These are phyloP conservation scores for Zarea fungicola DNA, from an alignment of 2,329 filamentous ascomycete species.

Conservation along the genomic window DNA sequence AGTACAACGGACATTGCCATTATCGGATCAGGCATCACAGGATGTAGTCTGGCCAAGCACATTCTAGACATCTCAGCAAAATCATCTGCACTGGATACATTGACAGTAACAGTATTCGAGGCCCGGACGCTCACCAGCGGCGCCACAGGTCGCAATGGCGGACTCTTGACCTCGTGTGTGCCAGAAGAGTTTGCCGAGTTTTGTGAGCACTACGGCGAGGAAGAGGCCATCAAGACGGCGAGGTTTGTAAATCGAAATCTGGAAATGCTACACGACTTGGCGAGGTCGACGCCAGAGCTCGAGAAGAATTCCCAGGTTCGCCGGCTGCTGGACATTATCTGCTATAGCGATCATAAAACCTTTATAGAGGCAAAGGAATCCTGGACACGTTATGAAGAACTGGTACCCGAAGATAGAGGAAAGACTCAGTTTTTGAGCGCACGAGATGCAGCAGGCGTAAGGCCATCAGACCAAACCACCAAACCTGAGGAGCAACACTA, in stretches of 20 bases:
- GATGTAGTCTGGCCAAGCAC: slow-evolving; percentile 22
- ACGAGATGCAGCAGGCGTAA: slow-evolving; percentile 17
- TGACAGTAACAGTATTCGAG: slow-evolving; percentile 22
- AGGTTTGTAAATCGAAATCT: slow-evolving; percentile 37
- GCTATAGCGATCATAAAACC: slow-evolving; percentile 16
- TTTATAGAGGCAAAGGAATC: slow-evolving; percentile 17
- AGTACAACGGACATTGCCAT: slow-evolving; percentile 20
- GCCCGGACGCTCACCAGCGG: slow-evolving; percentile 25
- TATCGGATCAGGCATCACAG: slow-evolving; percentile 28
- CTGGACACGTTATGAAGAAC: slow-evolving; percentile 11
- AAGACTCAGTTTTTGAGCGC: slow-evolving; percentile 1
- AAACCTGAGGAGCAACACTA: too few species aligned
- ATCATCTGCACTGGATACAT: background rate
- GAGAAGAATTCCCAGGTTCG: slow-evolving; percentile 18
- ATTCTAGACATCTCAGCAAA: slow-evolving; percentile 18
- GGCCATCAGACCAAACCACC: too few species aligned
- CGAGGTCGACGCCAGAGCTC: slow-evolving; percentile 15
- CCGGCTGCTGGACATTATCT: slow-evolving; percentile 5
- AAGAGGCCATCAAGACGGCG: slow-evolving; percentile 36
- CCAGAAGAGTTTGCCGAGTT: slow-evolving; percentile 34
- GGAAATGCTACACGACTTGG: slow-evolving; percentile 19
- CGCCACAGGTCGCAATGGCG: slow-evolving; percentile 27
- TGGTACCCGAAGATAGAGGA: slow-evolving; percentile 17
- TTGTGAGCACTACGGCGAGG: slow-evolving; percentile 23
- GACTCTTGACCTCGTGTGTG: slow-evolving; percentile 25